Conservation (phyloP, 2,329 filamentous ascomycete genomes). For the Trichoderma breve region DNA sequence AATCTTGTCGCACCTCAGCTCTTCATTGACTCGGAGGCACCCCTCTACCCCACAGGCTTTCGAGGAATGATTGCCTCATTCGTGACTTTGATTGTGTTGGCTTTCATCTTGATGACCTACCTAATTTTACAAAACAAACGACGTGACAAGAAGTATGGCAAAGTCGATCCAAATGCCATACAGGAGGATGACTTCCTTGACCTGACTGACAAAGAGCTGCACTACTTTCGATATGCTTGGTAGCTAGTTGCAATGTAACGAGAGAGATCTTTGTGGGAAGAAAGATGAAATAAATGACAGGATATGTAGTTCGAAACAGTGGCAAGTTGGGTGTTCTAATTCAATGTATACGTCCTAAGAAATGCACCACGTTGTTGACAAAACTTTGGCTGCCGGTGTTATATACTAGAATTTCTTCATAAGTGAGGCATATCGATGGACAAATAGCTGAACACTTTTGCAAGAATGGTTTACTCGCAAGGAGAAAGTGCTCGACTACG, state of each 20-base stretch:
- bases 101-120: neutral
- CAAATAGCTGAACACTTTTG: neutral
- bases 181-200: neutral
- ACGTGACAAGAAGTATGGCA: neutral
- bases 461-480: neutral
- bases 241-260: neutral
- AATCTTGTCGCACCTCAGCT: slow-evolving; percentile 22
- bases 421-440: neutral
- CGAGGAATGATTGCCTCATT: neutral
- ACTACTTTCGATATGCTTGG: slow-evolving; percentile 9
- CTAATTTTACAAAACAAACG: neutral
- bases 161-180: neutral
- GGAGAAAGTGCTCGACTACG: neutral
- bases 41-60: neutral
- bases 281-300: neutral
- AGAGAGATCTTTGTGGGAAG: neutral
- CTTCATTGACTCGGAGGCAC: slow-evolving; percentile 6
- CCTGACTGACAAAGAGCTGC: slow-evolving; percentile 10
- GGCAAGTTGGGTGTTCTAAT: neutral
- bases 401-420: neutral
- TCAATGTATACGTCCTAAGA: neutral
- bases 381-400: neutral
- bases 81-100: neutral
- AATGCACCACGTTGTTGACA: neutral
- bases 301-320: neutral